These are phyloP conservation scores for Aspergillus chevalieri DNA, from an alignment of 2,329 filamentous ascomycete species.

Conservation along the genomic window DNA sequence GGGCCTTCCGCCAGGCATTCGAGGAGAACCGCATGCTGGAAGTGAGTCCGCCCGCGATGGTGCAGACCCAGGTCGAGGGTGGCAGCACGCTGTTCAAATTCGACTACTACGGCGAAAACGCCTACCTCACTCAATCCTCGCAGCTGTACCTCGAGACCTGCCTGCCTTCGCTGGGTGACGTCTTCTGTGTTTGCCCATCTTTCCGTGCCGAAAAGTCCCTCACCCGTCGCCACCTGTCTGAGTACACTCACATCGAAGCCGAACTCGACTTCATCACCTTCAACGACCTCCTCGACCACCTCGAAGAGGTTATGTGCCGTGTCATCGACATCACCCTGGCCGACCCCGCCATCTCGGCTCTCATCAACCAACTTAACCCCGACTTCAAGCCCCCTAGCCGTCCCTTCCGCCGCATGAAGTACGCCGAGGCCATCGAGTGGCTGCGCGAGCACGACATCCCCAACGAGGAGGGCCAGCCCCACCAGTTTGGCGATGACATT, in stretches of 20 bases:
- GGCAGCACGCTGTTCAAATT: constrained; percentile 86
- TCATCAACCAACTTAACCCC: constrained; percentile 85
- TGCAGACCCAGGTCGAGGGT: constrained; percentile 92
- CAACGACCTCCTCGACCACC: constrained; percentile 75
- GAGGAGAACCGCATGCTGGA: constrained; percentile 71
- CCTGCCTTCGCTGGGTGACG: constrained; percentile 81
- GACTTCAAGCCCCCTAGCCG: constrained; percentile 73
- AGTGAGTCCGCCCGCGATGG: constrained; percentile 82
- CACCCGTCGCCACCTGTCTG: constrained; percentile 86
- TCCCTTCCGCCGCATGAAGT: constrained; percentile 93
- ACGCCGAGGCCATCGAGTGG: constrained; percentile 91
- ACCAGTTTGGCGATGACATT: constrained; percentile 94
- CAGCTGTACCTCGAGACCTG: constrained; percentile 97
- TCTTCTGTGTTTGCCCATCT: constrained; percentile 97
- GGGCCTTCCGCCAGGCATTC: constrained; percentile 73
- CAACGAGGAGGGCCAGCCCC: constrained; percentile 87
- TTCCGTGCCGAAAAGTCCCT: constrained; percentile 97
- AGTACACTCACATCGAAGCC: constrained; percentile 95
- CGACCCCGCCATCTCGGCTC: constrained; percentile 64
- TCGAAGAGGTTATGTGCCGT: constrained; percentile 81
- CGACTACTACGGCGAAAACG: constrained; percentile 80
- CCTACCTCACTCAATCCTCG: constrained; percentile 93
- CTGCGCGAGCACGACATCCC: constrained; percentile 80
- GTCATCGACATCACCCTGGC: constrained; percentile 73
- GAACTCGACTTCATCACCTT: constrained; percentile 96